These are phyloP conservation scores for Sugiyamaella pinicola DNA, from an alignment of 1,139 yeast species.

Conservation along the genomic window DNA sequence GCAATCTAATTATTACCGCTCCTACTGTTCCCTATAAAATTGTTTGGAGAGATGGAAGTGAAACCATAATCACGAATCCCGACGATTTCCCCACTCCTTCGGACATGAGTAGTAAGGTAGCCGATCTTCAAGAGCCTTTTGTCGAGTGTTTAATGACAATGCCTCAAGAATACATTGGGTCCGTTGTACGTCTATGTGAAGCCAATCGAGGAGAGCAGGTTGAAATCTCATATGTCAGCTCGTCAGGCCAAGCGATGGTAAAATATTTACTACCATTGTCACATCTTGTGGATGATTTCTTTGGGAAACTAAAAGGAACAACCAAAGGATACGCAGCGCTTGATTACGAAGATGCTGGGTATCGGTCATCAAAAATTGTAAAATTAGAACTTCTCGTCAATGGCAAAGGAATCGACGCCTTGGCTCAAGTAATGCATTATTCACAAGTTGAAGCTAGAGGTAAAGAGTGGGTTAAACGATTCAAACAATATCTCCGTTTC, in stretches of 20 bases:
- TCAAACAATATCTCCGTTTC: conserved; percentile 73
- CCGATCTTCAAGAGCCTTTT: conserved; percentile 75
- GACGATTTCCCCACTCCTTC: conserved; percentile 79
- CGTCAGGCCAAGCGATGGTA: conserved; percentile 65
- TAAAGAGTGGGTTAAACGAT: conserved; percentile 76
- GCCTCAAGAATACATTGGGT: conserved; percentile 86
- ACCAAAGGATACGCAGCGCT: conserved; percentile 93
- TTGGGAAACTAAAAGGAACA: conserved; percentile 86
- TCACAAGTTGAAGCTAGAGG: conserved; percentile 76
- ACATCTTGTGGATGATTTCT: conserved; percentile 90
- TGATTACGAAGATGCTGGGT: conserved; percentile 94
- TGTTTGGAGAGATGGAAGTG: conserved; percentile 61
- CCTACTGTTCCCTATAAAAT: conserved; percentile 95
- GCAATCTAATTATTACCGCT: conserved; percentile 86
- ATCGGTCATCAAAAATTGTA: conserved; percentile 73
- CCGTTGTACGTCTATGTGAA: conserved; percentile 84
- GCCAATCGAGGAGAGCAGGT: conserved; percentile 79
- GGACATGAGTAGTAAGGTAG: conserved; percentile 48
- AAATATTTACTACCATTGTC: conserved; percentile 83
- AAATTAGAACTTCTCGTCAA: conserved; percentile 88
- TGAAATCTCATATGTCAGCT: conserved; percentile 73
- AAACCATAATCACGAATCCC: conserved; percentile 76
- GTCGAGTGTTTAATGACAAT: conserved; percentile 90
- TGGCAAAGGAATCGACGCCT: conserved; percentile 88
- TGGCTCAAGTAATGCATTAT: conserved; percentile 85